Base-by-base conservation (phyloP, 2,329 filamentous ascomycete species). In the Penicillium griseofulvum region DNA sequence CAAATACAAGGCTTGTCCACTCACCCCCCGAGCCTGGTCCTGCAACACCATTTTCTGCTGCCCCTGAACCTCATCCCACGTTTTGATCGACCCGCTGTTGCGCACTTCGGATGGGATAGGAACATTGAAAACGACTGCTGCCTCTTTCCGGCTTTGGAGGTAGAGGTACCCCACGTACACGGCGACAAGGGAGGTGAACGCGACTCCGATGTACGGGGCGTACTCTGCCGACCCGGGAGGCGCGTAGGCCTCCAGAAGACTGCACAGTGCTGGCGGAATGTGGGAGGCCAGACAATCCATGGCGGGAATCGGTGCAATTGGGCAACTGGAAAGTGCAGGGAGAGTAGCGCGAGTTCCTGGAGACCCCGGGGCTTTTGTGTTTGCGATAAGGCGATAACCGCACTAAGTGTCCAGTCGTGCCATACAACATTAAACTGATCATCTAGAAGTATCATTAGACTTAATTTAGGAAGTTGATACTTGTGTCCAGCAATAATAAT, bases 301-400 rank as follows among this genome's bases (percentile, higher is more conserved):
- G 65, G 61, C 36, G 44, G 34, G 33, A 41, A 41, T 33, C 50
- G 41, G 55, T 49, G 54, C 37, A 60, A 58, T 63, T 64, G 61
- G 42, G 53, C 46, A 52, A 52, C 47, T 56, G 36, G 50, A n/a
- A 38, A 36, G 22, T 42, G 29, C 42, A 46, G 31, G n/a, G 22
- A 41, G 54, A 39, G 84, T 2, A 68, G 82, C 9, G 79, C 79
- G 1, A n/a, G 43, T 45, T 34, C 19, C 14, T 45, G 60, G 67
- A 4, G 64, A 54, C 19, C 14, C 33, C 60, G 67, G 4, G 64
- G 52, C 54, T 55, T 62, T 44, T 39, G 31, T 46, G 53, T 56
- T 51, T 24, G 49, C 55, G 57, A 58, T 61, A 56, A 60, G 28
- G 24, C 44, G 51, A 54, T 54, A 31, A 31, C 29, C 29, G 29